Base-by-base conservation (phyloP, 495 filamentous ascomycete genomes). In the Rhizodiscina lignyota region DNA sequence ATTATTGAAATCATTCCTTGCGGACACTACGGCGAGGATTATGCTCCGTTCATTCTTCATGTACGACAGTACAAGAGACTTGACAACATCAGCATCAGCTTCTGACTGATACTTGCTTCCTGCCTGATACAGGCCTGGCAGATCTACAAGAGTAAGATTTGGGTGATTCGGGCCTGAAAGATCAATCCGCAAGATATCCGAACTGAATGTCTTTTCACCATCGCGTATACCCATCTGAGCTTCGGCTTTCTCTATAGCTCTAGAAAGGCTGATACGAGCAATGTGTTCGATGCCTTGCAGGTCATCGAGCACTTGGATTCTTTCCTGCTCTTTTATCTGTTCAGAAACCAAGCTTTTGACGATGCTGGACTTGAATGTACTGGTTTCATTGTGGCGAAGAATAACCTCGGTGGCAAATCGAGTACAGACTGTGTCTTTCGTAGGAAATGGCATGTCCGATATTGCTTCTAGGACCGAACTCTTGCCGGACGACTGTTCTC, bases 321-420 rank as follows among this genome's bases (percentile, higher is more conserved):
- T 13, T 27, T 27, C 24, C 24, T 27, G 6, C 24, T 27, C 24
- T n/a, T n/a, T n/a, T 27, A 27, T 27, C 24, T 27, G 8, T 6
- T 6, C 6, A 6, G 8, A 13, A 8, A 8, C 24, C 6, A 13
- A 13, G 13, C 24, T 27, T 13, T 6, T 6, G 24, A 27, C 13
- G 24, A 27, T 27, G 24, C 24, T 8, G 13, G 13, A 6, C 13
- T 27, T 27, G 24, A 27, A 6, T 8, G 8, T 13, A 13, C 6
- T 13, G 8, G 49, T 40, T 0, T 21, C 18, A 26, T 56, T 51
- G 5, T 66, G 63, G 20, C 63, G 66, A 35, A 59, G 66, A 1
- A 59, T 64, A 36, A 76, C 76, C 44, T 75, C 62, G 0, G 70
- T 76, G 2, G 66, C 67, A 38, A 66, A 70, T 0, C 70, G 56